Conservation (phyloP, 768 basidiomycete genomes). For the Termitomyces sp. region DNA sequence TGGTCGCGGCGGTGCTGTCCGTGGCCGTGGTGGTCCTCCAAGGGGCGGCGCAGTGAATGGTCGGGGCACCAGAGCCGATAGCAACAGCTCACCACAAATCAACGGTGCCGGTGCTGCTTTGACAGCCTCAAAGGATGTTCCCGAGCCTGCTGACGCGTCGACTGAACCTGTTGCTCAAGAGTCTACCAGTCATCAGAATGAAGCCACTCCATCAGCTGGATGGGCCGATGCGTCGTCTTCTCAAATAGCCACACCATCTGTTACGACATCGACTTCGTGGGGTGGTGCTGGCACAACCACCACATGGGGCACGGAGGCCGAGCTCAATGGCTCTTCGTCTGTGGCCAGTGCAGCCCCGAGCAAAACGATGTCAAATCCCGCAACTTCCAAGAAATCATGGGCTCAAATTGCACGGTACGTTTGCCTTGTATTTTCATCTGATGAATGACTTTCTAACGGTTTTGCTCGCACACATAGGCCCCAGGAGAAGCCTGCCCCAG, state of each 20-base stretch:
- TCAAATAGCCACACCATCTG: constrained; percentile 29
- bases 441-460: background rate
- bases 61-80: constrained; percentile 33
- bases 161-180: constrained; percentile 21
- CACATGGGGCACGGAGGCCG: constrained; percentile 31
- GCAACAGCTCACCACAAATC: constrained; percentile 25
- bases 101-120: constrained; percentile 23
- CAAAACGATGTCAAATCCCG: constrained; percentile 49
- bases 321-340: constrained; percentile 37
- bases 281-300: constrained; percentile 27
- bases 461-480: constrained; percentile 34
- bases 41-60: constrained; percentile 41
- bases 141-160: constrained; percentile 22
- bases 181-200: constrained; percentile 26
- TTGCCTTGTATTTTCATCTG: constrained; percentile 8
- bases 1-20: constrained; percentile 51
- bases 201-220: constrained; percentile 21
- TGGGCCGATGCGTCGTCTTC: constrained; percentile 30
- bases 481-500: constrained; percentile 59
- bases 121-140: constrained; percentile 18
- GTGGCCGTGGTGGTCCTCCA: constrained; percentile 49
- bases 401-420: constrained; percentile 78
- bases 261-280: constrained; percentile 30
- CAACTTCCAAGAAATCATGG: constrained; percentile 80
- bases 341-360: constrained; percentile 23